Evolutionary conservation across 2,329 filamentous ascomycete species (phyloP).

Genomic region (Thermothelomyces thermophilus): DNA sequence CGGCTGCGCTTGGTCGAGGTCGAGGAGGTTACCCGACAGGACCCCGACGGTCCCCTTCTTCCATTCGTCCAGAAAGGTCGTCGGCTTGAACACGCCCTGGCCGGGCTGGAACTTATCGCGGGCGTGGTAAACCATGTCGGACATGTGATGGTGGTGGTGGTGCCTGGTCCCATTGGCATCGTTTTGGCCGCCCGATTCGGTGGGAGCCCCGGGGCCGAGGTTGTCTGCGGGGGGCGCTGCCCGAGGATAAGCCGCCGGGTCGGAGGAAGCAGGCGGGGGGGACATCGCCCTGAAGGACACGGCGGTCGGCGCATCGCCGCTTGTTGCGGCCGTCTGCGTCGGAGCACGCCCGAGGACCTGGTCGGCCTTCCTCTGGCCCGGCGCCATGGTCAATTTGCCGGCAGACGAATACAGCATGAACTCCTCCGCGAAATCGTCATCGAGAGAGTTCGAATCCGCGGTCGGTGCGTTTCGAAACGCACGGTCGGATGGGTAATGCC

Average conservation of each 20-base stretch:
- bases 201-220: slow-evolving; percentile 9
- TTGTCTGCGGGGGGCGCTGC: slow-evolving; percentile 5
- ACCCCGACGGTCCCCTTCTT: slow-evolving; percentile 59
- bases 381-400: slow-evolving; percentile 23
- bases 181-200: slow-evolving; percentile 25
- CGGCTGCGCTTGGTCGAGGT: slow-evolving; percentile 42
- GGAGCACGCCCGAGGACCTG: slow-evolving; percentile 20
- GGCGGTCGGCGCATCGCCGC: slow-evolving; percentile 6
- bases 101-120: slow-evolving; percentile 40
- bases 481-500: neutral
- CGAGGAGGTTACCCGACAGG: slow-evolving; percentile 52
- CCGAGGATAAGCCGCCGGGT: slow-evolving; percentile 6
- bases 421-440: slow-evolving; percentile 16
- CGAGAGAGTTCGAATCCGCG: neutral
- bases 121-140: slow-evolving; percentile 38
- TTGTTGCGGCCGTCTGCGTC: slow-evolving; percentile 9
- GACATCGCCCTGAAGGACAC: neutral
- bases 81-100: slow-evolving; percentile 51
- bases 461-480: neutral
- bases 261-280: slow-evolving; percentile 14
- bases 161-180: slow-evolving; percentile 31
- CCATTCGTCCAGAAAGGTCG: slow-evolving; percentile 65
- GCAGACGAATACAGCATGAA: slow-evolving; percentile 16
- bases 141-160: slow-evolving; percentile 34
- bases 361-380: slow-evolving; percentile 24